These are phyloP conservation scores for Eucalyptus cloeziana DNA, from an alignment of 345 rosid genomes.

Conservation along the genomic window DNA sequence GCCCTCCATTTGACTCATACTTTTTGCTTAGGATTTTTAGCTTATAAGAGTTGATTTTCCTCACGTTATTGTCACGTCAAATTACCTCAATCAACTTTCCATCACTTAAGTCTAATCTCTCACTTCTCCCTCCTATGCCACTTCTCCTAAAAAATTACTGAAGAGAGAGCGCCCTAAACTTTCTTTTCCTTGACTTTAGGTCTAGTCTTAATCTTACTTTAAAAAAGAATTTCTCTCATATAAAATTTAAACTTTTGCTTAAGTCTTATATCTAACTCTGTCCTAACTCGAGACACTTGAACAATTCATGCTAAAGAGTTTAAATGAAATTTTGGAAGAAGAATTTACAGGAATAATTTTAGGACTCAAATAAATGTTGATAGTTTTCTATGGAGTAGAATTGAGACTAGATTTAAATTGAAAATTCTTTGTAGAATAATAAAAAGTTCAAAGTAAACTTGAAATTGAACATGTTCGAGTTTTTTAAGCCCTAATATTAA, in stretches of 20 bases:
- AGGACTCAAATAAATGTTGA: no score
- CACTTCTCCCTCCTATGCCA: background rate
- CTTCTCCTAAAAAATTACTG: background rate
- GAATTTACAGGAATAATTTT: no score
- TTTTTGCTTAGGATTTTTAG: background rate
- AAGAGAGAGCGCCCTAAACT: background rate
- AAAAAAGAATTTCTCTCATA: fast-evolving
- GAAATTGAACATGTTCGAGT: background rate
- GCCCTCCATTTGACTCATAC: background rate
- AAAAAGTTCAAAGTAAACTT: no score
- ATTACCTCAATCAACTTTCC: background rate
- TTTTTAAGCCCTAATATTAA: no score
- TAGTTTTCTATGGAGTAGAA: no score
- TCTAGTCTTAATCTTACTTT: no score
- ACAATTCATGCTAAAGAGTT: no score
- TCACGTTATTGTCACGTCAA: background rate
- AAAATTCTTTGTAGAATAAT: background rate
- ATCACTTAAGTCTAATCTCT: background rate
- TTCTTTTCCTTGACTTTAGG: no score
- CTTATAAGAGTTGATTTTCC: no score
- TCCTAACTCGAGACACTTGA: background rate
- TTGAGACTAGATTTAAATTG: no score
- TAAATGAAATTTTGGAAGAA: no score
- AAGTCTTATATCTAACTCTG: background rate
- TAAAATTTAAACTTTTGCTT: no score